Evolutionary conservation across 1,139 yeast species (phyloP), one percentile per base, ranked within the genome.

Genomic region (Suhomyces atakaporum): DNA sequence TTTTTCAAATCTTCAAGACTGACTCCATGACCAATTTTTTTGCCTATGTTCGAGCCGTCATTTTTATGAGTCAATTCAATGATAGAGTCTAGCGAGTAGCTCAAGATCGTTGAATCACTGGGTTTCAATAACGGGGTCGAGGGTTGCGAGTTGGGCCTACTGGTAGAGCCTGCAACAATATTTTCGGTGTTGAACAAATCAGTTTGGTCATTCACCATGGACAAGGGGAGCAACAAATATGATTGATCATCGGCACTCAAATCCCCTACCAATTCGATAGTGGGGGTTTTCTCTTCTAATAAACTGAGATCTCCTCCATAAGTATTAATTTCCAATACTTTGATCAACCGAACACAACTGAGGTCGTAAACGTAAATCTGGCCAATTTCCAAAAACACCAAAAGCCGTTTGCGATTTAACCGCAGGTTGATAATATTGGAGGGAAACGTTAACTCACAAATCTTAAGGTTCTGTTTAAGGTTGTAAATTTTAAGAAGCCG

Each of bases 321-420:
- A 5, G 35, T 24, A 25, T 35, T 39, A 27, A 39, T 39, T 37
- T 79, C 86, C 34, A 84, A 69, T 1, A 84, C 79, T 51, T 81
- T 84, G 21, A 83, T 54, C 16, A 83, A 65, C 45, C 83, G 72
- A 66, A 84, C 82, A 50, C 85, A 82, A 45, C 84, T 79, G 45
- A 84, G 75, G 54, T 84, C 92, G 54, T 84, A 84, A 16, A 84
- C 69, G 51, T 78, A 81, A 8, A 84, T 75, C 45, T 83, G 84
- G 33, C 83, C 87, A 25, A 59, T 50, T 42, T 78, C 75, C 33
- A 84, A 58, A 10, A 81, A 64, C 14, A 83, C 85, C 31, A 83
- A 69, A 43, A 84, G 59, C 33, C 90, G 57, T 48, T 80, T 81
- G 29, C 89, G 63, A 56, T 84, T 84, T 64, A 84, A 70, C 44